phyloP scores from a whole-genome alignment of 1,284 basidiomycete genomes.

The Omphalotus olearius region DNA sequence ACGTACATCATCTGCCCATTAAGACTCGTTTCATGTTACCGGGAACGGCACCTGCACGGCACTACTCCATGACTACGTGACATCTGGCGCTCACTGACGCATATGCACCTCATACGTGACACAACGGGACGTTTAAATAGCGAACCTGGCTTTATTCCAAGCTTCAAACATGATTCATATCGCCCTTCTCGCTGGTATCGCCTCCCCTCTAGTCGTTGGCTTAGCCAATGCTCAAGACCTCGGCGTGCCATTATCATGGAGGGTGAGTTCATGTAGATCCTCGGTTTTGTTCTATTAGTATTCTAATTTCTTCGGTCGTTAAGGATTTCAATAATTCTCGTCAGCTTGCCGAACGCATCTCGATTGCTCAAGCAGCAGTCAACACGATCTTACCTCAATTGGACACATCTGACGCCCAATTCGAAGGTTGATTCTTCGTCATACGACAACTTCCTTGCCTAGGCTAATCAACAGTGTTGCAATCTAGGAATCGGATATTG shows the following conservation, averaged over 20 bases:
- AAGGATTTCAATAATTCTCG: constrained; percentile 35
- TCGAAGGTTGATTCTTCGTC: constrained; percentile 29
- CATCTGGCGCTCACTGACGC: not conserved
- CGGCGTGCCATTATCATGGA: constrained; percentile 16
- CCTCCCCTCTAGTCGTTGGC: not conserved
- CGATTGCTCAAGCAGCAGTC: constrained; percentile 37
- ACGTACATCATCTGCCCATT: no score
- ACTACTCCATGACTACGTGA: not conserved
- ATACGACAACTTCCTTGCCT: not conserved
- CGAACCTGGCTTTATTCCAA: no score
- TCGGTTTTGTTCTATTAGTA: not conserved
- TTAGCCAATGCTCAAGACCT: constrained; percentile 13
- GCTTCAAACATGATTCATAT: not conserved
- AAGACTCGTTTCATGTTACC: not conserved
- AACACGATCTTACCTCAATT: constrained; percentile 35
- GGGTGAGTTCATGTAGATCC: constrained; percentile 4
- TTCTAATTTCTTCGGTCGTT: not conserved
- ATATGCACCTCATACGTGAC: not conserved
- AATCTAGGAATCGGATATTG: constrained; percentile 40
- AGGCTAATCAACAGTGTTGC: not conserved
- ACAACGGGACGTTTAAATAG: no score
- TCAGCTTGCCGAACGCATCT: constrained; percentile 31
- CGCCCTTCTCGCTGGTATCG: not conserved
- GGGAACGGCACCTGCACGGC: no score
- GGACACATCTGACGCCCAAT: constrained; percentile 30